Evolutionary conservation across 1,284 basidiomycete species (phyloP).

Genomic region (Ustilago curta): DNA sequence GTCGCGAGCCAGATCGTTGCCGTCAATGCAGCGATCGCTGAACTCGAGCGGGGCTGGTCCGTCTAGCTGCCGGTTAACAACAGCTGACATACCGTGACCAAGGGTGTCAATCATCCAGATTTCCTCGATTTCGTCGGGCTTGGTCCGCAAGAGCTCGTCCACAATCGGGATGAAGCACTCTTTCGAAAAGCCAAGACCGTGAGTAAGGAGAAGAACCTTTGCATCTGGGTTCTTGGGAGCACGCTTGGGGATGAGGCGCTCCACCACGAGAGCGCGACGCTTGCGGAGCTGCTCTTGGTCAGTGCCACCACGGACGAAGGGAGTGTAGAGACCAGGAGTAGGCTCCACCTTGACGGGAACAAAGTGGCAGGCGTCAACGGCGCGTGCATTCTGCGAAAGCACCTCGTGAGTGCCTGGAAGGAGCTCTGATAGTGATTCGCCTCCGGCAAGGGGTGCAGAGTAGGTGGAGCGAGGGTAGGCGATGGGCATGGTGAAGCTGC

Average conservation of each 20-base stretch:
- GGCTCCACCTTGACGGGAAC: slow-evolving; percentile 46
- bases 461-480: slow-evolving; percentile 47
- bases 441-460: slow-evolving; percentile 43
- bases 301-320: slow-evolving; percentile 40
- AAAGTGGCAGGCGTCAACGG: slow-evolving; percentile 46
- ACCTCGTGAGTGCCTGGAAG: slow-evolving; percentile 46
- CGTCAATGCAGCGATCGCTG: slow-evolving; percentile 50
- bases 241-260: slow-evolving; percentile 40
- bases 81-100: slow-evolving; percentile 46
- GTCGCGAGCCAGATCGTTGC: slow-evolving; percentile 47
- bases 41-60: slow-evolving; percentile 37
- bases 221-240: slow-evolving; percentile 37
- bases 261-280: slow-evolving; percentile 42
- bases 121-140: slow-evolving; percentile 43
- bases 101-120: slow-evolving; percentile 52
- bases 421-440: slow-evolving; percentile 42
- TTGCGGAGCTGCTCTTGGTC: slow-evolving; percentile 44
- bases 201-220: slow-evolving; percentile 43
- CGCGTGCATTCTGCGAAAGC: slow-evolving; percentile 43
- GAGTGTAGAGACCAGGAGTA: slow-evolving; percentile 43
- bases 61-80: slow-evolving; percentile 50
- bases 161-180: slow-evolving; percentile 45
- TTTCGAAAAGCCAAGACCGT: slow-evolving; percentile 49
- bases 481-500: slow-evolving; percentile 44
- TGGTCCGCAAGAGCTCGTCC: slow-evolving; percentile 36